Base-by-base conservation (phyloP, 257 asterid genomes). In the Salvia hispanica region DNA sequence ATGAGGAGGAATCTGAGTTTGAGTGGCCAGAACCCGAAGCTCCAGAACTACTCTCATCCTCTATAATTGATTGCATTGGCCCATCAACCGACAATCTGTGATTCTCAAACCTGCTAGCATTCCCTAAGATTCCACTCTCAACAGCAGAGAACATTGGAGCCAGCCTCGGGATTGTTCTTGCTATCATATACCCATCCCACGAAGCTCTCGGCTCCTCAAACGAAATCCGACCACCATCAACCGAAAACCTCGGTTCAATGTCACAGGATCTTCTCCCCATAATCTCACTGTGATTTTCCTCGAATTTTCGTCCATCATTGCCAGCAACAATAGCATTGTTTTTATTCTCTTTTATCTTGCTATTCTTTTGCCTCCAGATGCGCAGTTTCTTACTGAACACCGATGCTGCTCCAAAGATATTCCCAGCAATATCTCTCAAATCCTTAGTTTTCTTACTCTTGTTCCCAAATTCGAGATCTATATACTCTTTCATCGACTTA, bases 101-200 rank as follows among this genome's bases (percentile, higher is more conserved):
- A 69, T 70, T 77, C 73, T 90, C 98, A 69, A 81, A 77, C 79
- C 76, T 71, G 57, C 69, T 78, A 31, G 72, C 72, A 51, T 74
- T 78, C 36, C 83, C 81, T 68, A 86, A 65, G 14, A 85, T 74
- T 25, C 80, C 92, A 77, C 82, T 83, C 51, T 88, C 97, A 15
- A 85, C 91, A 9, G 74, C 91, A 50, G 96, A 89, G 39, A 92
- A 69, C 98, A 90, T 86, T 0, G 96, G 98, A 6, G 96, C 81
- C 1, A 88, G 82, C 78, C 93, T 82, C 0, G 98, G 97, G 64
- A 88, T 93, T 34, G 95, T 81, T 77, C 92, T 87, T 6, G 97
- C 96, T 8, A 90, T 85, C 94, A 88, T 77, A 72, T 90, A 93
- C 7, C 99, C 99, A 83, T 93, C 99, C 97, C 97, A 93, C 11